A percentile compares a stretch with the other conserved stretches of the same genome.
Conservation (phyloP, 331 rosid species). For the Cydonia oblonga region DNA sequence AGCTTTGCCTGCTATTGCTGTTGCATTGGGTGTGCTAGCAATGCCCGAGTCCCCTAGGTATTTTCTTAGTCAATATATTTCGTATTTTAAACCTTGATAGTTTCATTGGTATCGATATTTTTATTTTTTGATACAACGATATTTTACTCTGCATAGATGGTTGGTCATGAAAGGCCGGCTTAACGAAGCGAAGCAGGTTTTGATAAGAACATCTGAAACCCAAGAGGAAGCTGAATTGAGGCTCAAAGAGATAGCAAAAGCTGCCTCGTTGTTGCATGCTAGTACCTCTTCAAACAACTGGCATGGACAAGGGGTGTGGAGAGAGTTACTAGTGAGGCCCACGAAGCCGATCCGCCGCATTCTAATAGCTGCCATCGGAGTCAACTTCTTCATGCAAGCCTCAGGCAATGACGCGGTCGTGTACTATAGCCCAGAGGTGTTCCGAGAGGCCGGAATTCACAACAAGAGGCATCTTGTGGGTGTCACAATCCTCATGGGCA, state of each 20-base stretch:
- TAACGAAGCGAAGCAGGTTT: conserved; percentile 42
- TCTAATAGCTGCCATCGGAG: conserved; percentile 53
- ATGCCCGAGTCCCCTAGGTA: conserved; percentile 87
- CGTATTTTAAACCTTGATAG: neutral
- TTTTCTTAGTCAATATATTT: too few species aligned
- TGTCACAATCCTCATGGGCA: conserved; percentile 60
- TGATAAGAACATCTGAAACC: conserved; percentile 39
- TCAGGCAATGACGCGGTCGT: conserved; percentile 80
- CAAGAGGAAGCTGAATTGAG: conserved; percentile 59
- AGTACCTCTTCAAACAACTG: conserved; percentile 1
- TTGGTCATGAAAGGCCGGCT: conserved; percentile 45
- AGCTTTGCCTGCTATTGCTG: conserved; percentile 50
- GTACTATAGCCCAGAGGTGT: conserved; percentile 69
- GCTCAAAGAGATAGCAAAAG: conserved; percentile 48
- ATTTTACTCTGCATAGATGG: conserved; percentile 40
- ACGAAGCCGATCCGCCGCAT: conserved; percentile 41
- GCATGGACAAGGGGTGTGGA: conserved; percentile 50
- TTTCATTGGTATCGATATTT: neutral
- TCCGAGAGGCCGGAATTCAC: conserved; percentile 45
- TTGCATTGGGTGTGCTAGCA: conserved; percentile 44
- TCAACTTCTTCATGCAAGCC: conserved; percentile 86
- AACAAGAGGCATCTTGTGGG: conserved; percentile 46
- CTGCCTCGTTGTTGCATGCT: conserved; percentile 13
- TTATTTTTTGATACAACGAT: neutral
- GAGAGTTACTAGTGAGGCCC: conserved; percentile 41